phyloP scores from a whole-genome alignment of 106 monocot species.

The Dactylorhiza incarnata region DNA sequence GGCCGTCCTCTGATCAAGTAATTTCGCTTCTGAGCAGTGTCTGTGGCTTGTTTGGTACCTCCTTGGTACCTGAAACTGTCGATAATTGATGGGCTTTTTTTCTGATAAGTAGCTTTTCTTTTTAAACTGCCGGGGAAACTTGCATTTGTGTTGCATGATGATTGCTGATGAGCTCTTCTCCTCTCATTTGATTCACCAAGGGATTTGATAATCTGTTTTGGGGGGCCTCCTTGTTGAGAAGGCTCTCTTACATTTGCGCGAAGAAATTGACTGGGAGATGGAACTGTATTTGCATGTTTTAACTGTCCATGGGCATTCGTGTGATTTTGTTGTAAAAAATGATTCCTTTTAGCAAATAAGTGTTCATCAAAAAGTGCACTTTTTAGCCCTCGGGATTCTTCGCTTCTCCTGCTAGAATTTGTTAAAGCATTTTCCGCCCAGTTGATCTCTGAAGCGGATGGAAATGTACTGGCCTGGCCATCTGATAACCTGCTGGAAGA shows the following conservation, averaged over 20 bases:
- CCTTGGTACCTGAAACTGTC: conserved; percentile 67
- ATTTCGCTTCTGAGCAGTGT: conserved; percentile 21
- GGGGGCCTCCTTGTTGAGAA: conserved; percentile 9
- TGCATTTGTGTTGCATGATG: conserved; percentile 26
- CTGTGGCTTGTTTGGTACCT: conserved; percentile 12
- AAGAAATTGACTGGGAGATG: conserved; percentile 9
- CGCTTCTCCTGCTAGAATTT: background rate
- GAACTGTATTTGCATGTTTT: conserved; percentile 12
- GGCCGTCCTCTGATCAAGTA: conserved; percentile 15
- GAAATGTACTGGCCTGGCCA: conserved; percentile 18
- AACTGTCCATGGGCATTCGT: conserved; percentile 15
- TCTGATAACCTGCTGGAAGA: conserved; percentile 14
- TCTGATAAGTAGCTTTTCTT: conserved; percentile 24
- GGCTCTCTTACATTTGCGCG: conserved; percentile 19
- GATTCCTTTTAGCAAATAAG: background rate
- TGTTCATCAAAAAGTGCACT: background rate
- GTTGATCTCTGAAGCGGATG: conserved; percentile 39
- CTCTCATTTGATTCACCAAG: conserved; percentile 36
- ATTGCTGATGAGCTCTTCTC: conserved; percentile 27
- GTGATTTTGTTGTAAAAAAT: background rate
- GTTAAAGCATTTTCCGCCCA: conserved; percentile 17
- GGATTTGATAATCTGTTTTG: conserved; percentile 26
- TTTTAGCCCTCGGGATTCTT: background rate
- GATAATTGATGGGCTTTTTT: conserved; percentile 62
- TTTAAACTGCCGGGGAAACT: conserved; percentile 23